A percentile compares a stretch with the other conserved stretches of the same genome.
These are phyloP conservation scores for Phytophthora fragariaefolia DNA, from an alignment of 352 stramenopile species.

Conservation along the genomic window DNA sequence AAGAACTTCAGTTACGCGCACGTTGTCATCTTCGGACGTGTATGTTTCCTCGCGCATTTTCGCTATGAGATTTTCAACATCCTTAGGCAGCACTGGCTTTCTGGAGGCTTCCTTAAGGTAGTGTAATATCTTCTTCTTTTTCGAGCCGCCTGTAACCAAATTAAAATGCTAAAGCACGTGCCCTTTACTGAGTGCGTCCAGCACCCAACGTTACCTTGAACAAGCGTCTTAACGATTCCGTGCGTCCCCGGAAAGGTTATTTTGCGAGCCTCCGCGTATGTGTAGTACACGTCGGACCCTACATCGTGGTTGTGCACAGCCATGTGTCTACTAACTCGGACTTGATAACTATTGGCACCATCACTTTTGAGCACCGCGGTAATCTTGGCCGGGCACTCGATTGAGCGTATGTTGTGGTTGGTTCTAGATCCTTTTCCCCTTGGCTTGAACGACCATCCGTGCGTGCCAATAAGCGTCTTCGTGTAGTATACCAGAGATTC, in stretches of 20 bases:
- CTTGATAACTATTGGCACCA: not conserved
- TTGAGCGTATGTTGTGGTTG: conserved; percentile 8
- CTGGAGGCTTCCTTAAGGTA: conserved; percentile 15
- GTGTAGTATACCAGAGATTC: not conserved
- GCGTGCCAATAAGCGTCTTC: conserved; percentile 1
- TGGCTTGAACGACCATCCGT: conserved; percentile 11
- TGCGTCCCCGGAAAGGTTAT: not conserved
- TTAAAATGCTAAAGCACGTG: too few species aligned
- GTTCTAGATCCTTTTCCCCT: conserved; percentile 5
- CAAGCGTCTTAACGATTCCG: not conserved
- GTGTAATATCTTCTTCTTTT: conserved; percentile 3
- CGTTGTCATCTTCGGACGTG: conserved; percentile 12
- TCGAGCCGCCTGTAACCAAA: conserved; percentile 17
- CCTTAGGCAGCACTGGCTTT: conserved; percentile 13
- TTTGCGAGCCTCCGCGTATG: conserved; percentile 3
- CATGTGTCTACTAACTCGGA: not conserved
- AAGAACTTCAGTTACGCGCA: conserved; percentile 2
- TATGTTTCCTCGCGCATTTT: conserved; percentile 9
- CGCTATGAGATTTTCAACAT: conserved; percentile 20
- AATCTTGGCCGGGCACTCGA: not conserved
- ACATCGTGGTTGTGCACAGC: conserved; percentile 3
- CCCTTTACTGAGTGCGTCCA: too few species aligned
- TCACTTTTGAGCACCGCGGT: not conserved
- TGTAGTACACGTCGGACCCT: not conserved
- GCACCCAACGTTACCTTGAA: too few species aligned